phyloP scores from a whole-genome alignment of 192 early-diverging fungal species.

The Funneliformis mosseae region DNA sequence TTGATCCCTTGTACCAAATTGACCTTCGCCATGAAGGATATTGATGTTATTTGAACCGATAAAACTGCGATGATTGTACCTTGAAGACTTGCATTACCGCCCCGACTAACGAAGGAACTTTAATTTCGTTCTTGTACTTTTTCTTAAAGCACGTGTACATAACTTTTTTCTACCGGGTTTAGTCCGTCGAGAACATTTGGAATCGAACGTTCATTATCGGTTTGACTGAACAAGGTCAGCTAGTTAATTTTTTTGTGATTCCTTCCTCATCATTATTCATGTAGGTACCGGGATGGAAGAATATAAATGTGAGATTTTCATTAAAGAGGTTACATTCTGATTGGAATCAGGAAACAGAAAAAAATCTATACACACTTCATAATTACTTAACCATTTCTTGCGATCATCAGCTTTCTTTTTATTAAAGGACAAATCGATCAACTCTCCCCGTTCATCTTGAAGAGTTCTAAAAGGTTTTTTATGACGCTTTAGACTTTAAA shows the following conservation, averaged over 20 bases:
- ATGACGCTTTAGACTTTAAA: slow-evolving; percentile 76
- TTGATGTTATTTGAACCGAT: slow-evolving; percentile 96
- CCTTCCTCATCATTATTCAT: slow-evolving; percentile 78
- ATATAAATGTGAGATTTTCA: no score
- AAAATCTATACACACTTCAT: slow-evolving; percentile 40
- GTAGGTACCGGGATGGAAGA: slow-evolving; percentile 70
- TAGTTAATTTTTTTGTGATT: slow-evolving; percentile 81
- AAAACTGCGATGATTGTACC: slow-evolving; percentile 87
- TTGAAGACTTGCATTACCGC: slow-evolving; percentile 85
- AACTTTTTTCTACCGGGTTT: slow-evolving; percentile 98
- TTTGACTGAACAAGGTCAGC: slow-evolving; percentile 90
- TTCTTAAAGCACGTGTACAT: slow-evolving; percentile 85
- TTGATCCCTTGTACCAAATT: slow-evolving; percentile 88
- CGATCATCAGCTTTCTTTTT: slow-evolving; percentile 93
- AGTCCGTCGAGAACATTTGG: slow-evolving; percentile 93
- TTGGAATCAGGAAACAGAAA: no score
- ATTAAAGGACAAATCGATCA: slow-evolving; percentile 97
- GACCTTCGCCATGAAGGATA: slow-evolving; percentile 80
- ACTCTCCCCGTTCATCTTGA: slow-evolving; percentile 60
- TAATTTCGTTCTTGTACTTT: slow-evolving; percentile 69
- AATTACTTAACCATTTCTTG: slow-evolving; percentile 89
- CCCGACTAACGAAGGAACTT: slow-evolving; percentile 83
- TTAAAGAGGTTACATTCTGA: no score
- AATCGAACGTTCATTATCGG: slow-evolving; percentile 94
- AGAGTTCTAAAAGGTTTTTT: slow-evolving; percentile 72